These are phyloP conservation scores for Nissolia schottii DNA, from an alignment of 306 rosid genomes.

Conservation along the genomic window DNA sequence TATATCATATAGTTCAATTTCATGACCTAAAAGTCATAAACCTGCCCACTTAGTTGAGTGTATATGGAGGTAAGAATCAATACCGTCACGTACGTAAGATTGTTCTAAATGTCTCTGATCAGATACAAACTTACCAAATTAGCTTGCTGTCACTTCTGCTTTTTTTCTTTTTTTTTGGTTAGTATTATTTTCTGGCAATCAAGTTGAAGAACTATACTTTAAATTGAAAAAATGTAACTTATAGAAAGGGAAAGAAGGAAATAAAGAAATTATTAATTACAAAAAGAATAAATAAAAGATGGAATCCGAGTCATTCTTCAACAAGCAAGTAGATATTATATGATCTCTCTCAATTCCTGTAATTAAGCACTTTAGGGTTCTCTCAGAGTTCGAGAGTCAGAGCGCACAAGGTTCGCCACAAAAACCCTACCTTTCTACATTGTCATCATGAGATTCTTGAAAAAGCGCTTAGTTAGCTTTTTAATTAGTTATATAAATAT, in stretches of 20 bases:
- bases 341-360: conserved; percentile 25
- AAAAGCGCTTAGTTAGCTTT: neutral
- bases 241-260: neutral
- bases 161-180: neutral
- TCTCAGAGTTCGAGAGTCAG: conserved; percentile 50
- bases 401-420: conserved; percentile 90
- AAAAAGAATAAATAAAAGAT: conserved; percentile 23
- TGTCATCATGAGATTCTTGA: conserved; percentile 58
- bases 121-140: conserved; percentile 25
- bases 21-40: conserved; percentile 15
- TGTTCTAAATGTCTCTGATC: conserved; percentile 27
- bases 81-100: conserved; percentile 10
- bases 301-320: conserved; percentile 68
- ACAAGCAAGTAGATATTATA: conserved; percentile 34
- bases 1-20: conserved; percentile 15
- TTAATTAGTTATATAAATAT: conserved; percentile 3
- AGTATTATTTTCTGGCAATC: neutral
- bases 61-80: conserved; percentile 25
- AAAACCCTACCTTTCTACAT: conserved; percentile 52
- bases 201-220: neutral
- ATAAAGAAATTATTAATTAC: neutral
- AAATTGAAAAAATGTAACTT: conserved; percentile 1
- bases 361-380: conserved; percentile 36
- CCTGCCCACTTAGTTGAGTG: conserved; percentile 1
- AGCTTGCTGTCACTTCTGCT: conserved; percentile 17